Evolutionary conservation across 208 protist genomes (phyloP), one percentile per base, ranked within the genome.

Genomic region (Histomonas meleagridis): DNA sequence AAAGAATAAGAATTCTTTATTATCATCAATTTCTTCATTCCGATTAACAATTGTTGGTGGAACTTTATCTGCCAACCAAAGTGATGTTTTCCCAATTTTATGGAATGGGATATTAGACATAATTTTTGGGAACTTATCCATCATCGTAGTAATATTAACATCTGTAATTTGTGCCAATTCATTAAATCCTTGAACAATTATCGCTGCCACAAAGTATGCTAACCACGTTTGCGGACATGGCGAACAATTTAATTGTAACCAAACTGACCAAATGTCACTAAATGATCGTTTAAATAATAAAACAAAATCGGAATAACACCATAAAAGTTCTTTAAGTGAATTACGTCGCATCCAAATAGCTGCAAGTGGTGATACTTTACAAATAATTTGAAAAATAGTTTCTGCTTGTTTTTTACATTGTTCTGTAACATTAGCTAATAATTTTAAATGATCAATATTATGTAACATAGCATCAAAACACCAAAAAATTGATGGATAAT

Each of bases 221-320:
- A 86, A 26, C 40, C 43, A 86, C 9, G 9, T 86, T 9, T 51
- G 10, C 38, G 76, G 76, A n/a, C 55, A 10, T 35, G 43, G 40
- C 21, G 40, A 86, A 38, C 40, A 23, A n/a, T 86, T 86, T 21
- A 86, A 55, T 16, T 86, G 76, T 18, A 86, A 23, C 76, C 76
- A 86, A 51, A 48, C 46, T 1, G 76, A 32, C 76, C 76, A 86
- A 38, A 86, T 86, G 18, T 86, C 76, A 38, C 18, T 28, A 28
- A 86, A 86, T 38, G 76, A 86, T 0, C 76, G 7, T n/a, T 86
- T 86, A 28, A 86, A 86, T 26, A 86, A 43, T 12, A 86, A 35
- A 57, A 86, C 76, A 55, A 86, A 86, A 55, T 86, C 76, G 23
- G 76, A 51, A 49, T 51, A 86, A 55, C 76, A 86, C 76, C 76